A percentile compares a stretch with the other conserved stretches of the same genome.
Conservation (phyloP, 257 asterid genomes). For the Solanum acaule region DNA sequence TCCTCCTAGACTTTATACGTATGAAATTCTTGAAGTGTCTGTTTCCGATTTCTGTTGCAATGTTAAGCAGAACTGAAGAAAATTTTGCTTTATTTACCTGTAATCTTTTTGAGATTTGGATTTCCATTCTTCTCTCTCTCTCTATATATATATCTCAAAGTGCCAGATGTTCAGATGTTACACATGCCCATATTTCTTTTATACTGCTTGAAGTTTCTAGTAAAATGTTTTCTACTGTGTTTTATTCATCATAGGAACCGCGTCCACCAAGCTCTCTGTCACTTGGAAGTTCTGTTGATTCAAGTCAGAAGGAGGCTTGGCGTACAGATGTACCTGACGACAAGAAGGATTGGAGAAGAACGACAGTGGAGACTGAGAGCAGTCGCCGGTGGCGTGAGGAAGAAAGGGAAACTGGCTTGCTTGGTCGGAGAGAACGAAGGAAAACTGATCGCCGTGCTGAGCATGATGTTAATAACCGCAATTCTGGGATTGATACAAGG, state of each 20-base stretch:
- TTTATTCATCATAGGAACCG: slow-evolving; percentile 37
- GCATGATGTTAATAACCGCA: slow-evolving; percentile 69
- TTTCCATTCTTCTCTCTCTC: not conserved
- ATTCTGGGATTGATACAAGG: slow-evolving; percentile 59
- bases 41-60: not conserved
- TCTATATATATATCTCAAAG: not conserved
- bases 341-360: slow-evolving; percentile 76
- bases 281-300: slow-evolving; percentile 69
- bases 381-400: slow-evolving; percentile 99
- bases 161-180: not conserved
- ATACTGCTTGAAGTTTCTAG: not conserved
- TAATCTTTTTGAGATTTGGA: not conserved
- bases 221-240: not conserved
- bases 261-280: slow-evolving; percentile 85
- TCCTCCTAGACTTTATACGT: not conserved
- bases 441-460: slow-evolving; percentile 76
- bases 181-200: not conserved
- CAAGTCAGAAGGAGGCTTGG: slow-evolving; percentile 76
- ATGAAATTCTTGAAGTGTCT: not conserved
- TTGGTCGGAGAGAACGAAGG: slow-evolving; percentile 88
- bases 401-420: slow-evolving; percentile 98
- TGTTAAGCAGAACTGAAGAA: not conserved
- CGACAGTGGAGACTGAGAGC: slow-evolving; percentile 53
- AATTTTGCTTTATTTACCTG: not conserved
- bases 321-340: slow-evolving; percentile 73